Conservation (phyloP, 306 rosid species). For the Potentilla sterilis region DNA sequence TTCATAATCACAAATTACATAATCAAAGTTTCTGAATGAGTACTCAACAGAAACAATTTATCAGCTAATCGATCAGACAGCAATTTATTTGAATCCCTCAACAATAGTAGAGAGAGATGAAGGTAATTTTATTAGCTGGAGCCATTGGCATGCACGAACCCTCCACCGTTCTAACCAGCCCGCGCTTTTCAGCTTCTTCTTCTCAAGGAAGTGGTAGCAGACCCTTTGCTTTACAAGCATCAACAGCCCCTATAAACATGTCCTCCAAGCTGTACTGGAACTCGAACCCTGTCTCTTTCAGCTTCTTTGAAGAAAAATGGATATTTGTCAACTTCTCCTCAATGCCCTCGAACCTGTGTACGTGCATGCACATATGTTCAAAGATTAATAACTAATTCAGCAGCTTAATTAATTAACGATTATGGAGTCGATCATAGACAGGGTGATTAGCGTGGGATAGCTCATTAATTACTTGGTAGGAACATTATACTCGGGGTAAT, state of each 20-base stretch:
- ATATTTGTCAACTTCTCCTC: slow-evolving; percentile 52
- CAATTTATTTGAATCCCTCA: no score
- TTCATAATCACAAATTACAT: no score
- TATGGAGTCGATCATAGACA: background rate
- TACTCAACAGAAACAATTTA: no score
- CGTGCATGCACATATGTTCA: no score
- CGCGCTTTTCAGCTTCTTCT: background rate
- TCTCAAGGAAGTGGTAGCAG: slow-evolving; percentile 28
- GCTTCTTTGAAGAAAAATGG: slow-evolving; percentile 55
- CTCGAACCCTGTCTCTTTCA: slow-evolving; percentile 59
- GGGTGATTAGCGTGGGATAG: background rate
- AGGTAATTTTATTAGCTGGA: no score
- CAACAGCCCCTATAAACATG: slow-evolving; percentile 62
- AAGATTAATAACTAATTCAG: background rate
- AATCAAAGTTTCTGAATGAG: no score
- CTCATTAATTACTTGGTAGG: slow-evolving; percentile 65
- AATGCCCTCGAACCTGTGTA: slow-evolving; percentile 57
- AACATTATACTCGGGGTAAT: slow-evolving; percentile 50
- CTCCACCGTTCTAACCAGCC: background rate
- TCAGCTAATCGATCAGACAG: no score
- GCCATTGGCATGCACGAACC: background rate
- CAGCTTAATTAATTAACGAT: background rate
- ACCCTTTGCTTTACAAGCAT: slow-evolving; percentile 51
- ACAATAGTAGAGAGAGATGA: no score
- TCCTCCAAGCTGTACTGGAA: slow-evolving; percentile 64